Percentiles rank a stretch among this genome's conserved stretches.
Evolutionary conservation across 2,329 filamentous ascomycete species (phyloP).

Genomic region (Claviceps monticola): DNA sequence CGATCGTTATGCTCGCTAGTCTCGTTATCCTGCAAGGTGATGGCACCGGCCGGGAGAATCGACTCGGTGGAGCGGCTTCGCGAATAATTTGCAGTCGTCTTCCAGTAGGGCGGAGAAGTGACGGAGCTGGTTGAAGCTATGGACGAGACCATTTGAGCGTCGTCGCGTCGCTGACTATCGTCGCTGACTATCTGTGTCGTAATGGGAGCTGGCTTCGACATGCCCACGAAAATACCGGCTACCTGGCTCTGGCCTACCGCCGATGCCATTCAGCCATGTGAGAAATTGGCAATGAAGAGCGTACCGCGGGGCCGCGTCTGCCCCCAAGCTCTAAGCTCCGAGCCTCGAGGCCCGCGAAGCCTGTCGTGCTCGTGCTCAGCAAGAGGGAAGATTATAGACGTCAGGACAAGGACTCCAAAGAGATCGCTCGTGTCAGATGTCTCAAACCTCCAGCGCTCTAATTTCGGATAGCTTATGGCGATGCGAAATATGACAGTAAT

Average conservation of each 20-base stretch:
- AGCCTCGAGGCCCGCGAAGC: not conserved
- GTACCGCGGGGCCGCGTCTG: not conserved
- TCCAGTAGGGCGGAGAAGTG: slow-evolving; percentile 32
- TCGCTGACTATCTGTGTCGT: slow-evolving; percentile 3
- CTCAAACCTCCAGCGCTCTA: not conserved
- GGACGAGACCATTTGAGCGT: slow-evolving; percentile 9
- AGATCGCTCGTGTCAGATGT: not conserved
- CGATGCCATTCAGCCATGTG: slow-evolving; percentile 22
- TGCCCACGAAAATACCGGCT: not conserved
- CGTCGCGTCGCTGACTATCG: slow-evolving; percentile 5
- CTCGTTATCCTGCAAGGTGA: slow-evolving; percentile 50
- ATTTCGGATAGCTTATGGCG: not conserved
- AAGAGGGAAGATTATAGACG: not conserved
- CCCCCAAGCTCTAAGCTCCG: too few relatives aligned
- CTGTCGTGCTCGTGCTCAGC: not conserved
- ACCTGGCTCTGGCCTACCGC: slow-evolving; percentile 16
- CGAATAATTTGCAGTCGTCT: slow-evolving; percentile 18
- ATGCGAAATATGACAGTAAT: not conserved
- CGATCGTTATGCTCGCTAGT: slow-evolving; percentile 33
- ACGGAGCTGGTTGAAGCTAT: slow-evolving; percentile 16
- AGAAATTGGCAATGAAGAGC: slow-evolving; percentile 6
- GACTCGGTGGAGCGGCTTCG: slow-evolving; percentile 33
- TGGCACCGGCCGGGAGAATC: slow-evolving; percentile 36
- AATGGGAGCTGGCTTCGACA: not conserved
- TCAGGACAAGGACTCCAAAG: not conserved